Percentiles rank a stretch among this genome's conserved stretches.
Evolutionary conservation across 768 basidiomycete species (phyloP).

Genomic region (Dacryopinax primogenitus): DNA sequence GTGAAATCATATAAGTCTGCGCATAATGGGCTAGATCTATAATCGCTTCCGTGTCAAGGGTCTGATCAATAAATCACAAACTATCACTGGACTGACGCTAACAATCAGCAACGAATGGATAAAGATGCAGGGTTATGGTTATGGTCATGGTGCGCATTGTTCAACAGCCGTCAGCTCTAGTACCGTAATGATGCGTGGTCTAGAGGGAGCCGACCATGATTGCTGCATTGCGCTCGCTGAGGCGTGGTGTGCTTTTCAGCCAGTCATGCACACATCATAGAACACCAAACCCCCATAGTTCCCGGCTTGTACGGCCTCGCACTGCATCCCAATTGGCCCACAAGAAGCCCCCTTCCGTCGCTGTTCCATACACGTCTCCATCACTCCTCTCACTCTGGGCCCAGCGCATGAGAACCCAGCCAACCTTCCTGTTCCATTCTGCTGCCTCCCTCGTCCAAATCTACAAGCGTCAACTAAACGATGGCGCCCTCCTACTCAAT

Average conservation of each 20-base stretch:
- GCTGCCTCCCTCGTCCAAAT: background rate
- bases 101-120: background rate
- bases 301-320: background rate
- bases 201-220: background rate
- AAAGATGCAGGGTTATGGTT: background rate
- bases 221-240: background rate
- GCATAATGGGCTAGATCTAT: background rate
- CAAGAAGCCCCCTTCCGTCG: background rate
- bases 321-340: background rate
- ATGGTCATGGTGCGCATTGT: constrained; percentile 7
- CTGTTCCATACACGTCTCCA: too few relatives aligned
- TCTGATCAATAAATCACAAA: background rate
- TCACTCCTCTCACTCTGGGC: background rate
- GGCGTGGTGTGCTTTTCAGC: background rate
- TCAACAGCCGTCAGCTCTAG: background rate
- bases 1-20: background rate
- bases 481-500: background rate
- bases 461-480: background rate
- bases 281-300: background rate
- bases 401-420: background rate
- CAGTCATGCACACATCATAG: background rate
- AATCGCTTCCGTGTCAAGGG: background rate
- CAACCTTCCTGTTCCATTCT: background rate
- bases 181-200: background rate
- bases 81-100: background rate